Conservation (phyloP, 352 stramenopile species). For the Phytophthora pistaciae region DNA sequence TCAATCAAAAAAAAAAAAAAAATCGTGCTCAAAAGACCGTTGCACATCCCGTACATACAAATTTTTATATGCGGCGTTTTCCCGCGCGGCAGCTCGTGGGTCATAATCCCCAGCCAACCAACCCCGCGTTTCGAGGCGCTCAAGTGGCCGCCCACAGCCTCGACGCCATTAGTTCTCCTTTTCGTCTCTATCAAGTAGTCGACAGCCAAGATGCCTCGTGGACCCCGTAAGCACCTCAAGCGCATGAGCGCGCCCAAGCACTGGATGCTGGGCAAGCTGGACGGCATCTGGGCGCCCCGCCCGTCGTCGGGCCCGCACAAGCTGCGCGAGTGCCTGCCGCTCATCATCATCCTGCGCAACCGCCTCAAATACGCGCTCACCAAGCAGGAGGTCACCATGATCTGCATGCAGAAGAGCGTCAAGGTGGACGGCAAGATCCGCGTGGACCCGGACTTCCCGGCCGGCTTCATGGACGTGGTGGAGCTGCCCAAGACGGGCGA, state of each 20-base stretch:
- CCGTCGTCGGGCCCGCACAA: conserved; percentile 98
- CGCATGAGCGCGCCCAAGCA: conserved; percentile 89
- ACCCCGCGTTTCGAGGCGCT: not conserved
- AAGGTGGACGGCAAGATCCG: conserved; percentile 98
- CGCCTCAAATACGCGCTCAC: conserved; percentile 99
- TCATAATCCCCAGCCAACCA: conserved; percentile 41
- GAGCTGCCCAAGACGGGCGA: conserved; percentile 97
- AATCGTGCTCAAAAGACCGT: not conserved
- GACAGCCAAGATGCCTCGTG: conserved; percentile 78
- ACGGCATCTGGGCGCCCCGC: conserved; percentile 93
- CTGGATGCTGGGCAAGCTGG: conserved; percentile 93
- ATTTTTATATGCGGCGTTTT: not conserved
- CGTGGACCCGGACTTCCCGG: conserved; percentile 98
- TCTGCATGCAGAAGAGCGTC: conserved; percentile 99
- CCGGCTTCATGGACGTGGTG: conserved; percentile 99
- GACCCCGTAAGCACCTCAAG: conserved; percentile 91
- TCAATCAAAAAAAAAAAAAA: no score
- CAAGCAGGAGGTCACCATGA: conserved; percentile 98
- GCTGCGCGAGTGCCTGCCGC: conserved; percentile 97
- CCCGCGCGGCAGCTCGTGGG: not conserved
- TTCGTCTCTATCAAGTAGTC: conserved; percentile 48
- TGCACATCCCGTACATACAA: not conserved
- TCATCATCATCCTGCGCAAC: conserved; percentile 99
- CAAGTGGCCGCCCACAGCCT: not conserved
- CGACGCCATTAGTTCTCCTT: conserved; percentile 63